Evolutionary conservation across 2,329 filamentous ascomycete species (phyloP).

Genomic region (Sclerotinia sclerotiorum): DNA sequence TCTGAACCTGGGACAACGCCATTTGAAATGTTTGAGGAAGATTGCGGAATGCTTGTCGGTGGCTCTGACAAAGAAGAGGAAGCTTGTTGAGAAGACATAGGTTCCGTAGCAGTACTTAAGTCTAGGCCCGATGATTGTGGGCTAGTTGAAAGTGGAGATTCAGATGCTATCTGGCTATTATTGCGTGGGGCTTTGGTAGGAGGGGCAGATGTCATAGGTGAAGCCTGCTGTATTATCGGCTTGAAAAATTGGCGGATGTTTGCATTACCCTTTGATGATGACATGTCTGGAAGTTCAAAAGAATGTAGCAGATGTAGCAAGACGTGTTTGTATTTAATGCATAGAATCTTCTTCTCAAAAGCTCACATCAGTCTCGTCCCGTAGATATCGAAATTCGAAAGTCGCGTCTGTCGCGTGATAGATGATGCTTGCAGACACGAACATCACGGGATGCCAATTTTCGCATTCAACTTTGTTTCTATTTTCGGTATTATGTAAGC

Average conservation of each 20-base stretch:
- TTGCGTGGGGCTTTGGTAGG: neutral
- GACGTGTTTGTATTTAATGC: neutral
- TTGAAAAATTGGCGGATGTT: constrained; percentile 20
- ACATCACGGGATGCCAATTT: constrained; percentile 15
- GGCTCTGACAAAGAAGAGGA: constrained; percentile 5
- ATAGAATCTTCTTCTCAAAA: neutral
- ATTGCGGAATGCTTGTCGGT: neutral
- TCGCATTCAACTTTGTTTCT: neutral
- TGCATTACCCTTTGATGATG: constrained; percentile 14
- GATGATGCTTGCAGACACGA: constrained; percentile 17
- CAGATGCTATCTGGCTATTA: neutral
- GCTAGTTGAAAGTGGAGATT: neutral
- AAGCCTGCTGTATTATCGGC: neutral
- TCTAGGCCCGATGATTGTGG: neutral
- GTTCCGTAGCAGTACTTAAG: neutral
- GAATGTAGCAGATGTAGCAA: neutral
- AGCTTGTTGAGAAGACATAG: constrained; percentile 8
- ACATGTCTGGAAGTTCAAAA: neutral
- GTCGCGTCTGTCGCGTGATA: constrained; percentile 15
- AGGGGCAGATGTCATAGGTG: constrained; percentile 11
- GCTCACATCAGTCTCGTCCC: neutral
- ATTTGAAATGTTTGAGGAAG: constrained; percentile 12
- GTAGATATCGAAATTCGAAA: neutral
- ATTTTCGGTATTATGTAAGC: constrained; percentile 16
- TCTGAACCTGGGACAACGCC: constrained; percentile 66